Conservation (phyloP, 1,284 basidiomycete genomes). For the Tylopilus orsonianus region DNA sequence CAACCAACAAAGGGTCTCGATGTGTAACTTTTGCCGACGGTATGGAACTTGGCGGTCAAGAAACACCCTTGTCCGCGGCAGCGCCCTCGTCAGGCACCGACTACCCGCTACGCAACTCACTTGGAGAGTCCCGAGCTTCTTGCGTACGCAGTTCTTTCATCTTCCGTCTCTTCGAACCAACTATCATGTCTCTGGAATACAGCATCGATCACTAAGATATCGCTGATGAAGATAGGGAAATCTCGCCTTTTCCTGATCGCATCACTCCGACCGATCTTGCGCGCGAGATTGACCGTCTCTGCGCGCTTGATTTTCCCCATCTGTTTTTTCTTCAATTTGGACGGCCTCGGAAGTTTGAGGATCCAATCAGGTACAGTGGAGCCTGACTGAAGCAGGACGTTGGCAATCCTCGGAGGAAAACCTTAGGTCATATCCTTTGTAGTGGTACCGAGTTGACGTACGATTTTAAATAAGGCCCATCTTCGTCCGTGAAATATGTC, state of each 20-base stretch:
- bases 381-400: slow-evolving; percentile 89
- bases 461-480: slow-evolving; percentile 90
- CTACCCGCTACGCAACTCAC: not conserved
- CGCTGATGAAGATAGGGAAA: not conserved
- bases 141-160: slow-evolving; percentile 28
- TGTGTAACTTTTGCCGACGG: slow-evolving; percentile 6
- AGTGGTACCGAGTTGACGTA: slow-evolving; percentile 40
- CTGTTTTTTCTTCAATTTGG: slow-evolving; percentile 81
- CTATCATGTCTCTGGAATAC: slow-evolving; percentile 64
- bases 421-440: slow-evolving; percentile 11
- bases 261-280: slow-evolving; percentile 68
- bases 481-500: slow-evolving; percentile 95
- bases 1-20: slow-evolving; percentile 10
- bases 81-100: not conserved
- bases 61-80: not conserved
- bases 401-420: slow-evolving; percentile 72
- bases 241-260: slow-evolving; percentile 72
- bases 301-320: slow-evolving; percentile 86
- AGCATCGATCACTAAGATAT: slow-evolving; percentile 1
- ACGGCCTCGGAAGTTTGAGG: slow-evolving; percentile 81
- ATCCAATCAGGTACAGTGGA: slow-evolving; percentile 92
- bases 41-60: slow-evolving; percentile 1
- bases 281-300: slow-evolving; percentile 71
- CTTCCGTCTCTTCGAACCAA: slow-evolving; percentile 65
- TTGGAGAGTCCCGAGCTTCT: not conserved